Evolutionary conservation across 106 monocot genomes (phyloP), one percentile per base, ranked within the genome.

Genomic region (Dendrobium officinale): DNA sequence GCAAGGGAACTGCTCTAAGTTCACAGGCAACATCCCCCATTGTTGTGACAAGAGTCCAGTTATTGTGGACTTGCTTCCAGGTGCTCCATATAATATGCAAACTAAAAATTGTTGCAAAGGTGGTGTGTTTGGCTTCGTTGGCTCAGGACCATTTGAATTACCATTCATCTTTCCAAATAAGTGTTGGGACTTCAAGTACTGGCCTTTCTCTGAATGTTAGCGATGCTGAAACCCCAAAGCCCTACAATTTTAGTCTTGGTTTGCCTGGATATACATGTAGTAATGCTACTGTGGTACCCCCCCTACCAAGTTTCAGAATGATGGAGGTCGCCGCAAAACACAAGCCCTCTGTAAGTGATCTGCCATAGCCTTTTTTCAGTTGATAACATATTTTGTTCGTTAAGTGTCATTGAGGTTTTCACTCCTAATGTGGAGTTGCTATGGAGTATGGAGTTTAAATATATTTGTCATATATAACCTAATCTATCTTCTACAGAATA

Each of bases 191-290:
- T 40, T 19, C 33, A 2, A 54, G 78, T 15, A 42, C 17, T 7
- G 48, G 45, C 15, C 44, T 1, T 9, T 72, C 44, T 26, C 15
- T 72, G 33, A 84, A 83, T 40, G 78, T 24, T 11, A 54, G 59
- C 9, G 55, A 75, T 19, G 5, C 64, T 26, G 15, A 22, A 2
- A 24, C 17, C 0, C 47, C 15, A 5, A 82, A 4, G 78, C 95
- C 93, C 9, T 83, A 29, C 4, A 83, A 86, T 58, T 96, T 93
- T 77, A 83, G 66, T 44, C 15, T 96, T 19, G 96, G 92, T 0
- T 24, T 89, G 55, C 84, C 77, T 2, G 96, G 96, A 4, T 96
- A 96, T 37, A 89, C 92, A 0, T 94, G 96, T 73, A 90, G 92
- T 66, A 72, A 83, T 37, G 81, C 77, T 17, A 48, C 37, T 4